These are phyloP conservation scores for Cyclanthera cordifolia DNA, from an alignment of 306 rosid species.

Conservation along the genomic window DNA sequence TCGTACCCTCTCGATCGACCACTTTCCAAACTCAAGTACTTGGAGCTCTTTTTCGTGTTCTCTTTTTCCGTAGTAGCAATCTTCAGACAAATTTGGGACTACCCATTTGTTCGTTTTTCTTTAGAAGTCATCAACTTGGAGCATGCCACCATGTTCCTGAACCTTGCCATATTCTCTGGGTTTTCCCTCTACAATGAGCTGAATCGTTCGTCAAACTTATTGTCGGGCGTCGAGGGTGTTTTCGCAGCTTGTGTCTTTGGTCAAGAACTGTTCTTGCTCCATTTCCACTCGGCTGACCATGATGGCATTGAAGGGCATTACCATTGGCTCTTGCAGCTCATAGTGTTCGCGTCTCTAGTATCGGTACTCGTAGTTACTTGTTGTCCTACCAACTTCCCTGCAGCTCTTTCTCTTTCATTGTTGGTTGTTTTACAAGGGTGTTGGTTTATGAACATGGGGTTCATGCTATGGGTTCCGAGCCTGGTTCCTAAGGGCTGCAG, in stretches of 20 bases:
- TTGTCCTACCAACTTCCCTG: slow-evolving; percentile 55
- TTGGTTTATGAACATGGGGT: slow-evolving; percentile 86
- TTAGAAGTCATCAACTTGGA: slow-evolving; percentile 61
- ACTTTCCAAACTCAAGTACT: slow-evolving; percentile 44
- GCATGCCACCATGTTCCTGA: slow-evolving; percentile 90
- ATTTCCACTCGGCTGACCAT: slow-evolving; percentile 86
- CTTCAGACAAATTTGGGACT: slow-evolving; percentile 45
- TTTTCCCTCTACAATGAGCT: slow-evolving; percentile 52
- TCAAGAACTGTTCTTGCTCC: slow-evolving; percentile 78
- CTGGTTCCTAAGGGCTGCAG: slow-evolving; percentile 63
- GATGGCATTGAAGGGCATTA: slow-evolving; percentile 86
- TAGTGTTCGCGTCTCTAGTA: slow-evolving; percentile 49
- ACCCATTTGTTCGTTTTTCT: slow-evolving; percentile 43
- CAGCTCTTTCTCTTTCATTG: slow-evolving; percentile 59
- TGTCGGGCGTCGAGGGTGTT: slow-evolving; percentile 54
- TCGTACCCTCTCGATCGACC: slow-evolving; percentile 46
- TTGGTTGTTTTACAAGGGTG: slow-evolving; percentile 76
- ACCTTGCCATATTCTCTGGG: slow-evolving; percentile 67
- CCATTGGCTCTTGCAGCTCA: slow-evolving; percentile 72
- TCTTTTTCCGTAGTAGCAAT: slow-evolving; percentile 54
- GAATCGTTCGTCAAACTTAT: slow-evolving; percentile 35
- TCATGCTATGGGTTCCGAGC: slow-evolving; percentile 55
- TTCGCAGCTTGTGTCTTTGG: slow-evolving; percentile 61
- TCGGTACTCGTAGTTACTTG: slow-evolving; percentile 43
- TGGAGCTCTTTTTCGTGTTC: slow-evolving; percentile 58